phyloP scores from a whole-genome alignment of 352 stramenopile species.

The Globisporangium barbulae region DNA sequence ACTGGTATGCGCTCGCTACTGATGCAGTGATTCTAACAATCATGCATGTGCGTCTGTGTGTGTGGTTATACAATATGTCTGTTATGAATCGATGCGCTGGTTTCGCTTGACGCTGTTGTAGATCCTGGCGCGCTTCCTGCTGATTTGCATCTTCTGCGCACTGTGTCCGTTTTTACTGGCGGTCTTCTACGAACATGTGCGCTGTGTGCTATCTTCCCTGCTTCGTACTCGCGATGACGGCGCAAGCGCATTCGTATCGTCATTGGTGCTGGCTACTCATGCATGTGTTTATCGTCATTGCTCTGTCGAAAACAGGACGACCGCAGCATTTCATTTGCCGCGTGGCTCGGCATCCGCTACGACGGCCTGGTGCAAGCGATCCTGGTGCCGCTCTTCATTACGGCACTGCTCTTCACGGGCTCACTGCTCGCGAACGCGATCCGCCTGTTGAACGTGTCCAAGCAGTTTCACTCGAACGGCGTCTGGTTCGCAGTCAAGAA shows the following conservation, averaged over 20 bases:
- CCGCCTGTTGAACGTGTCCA: slow-evolving; percentile 71
- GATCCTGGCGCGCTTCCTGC: slow-evolving; percentile 84
- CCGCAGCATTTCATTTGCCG: slow-evolving; percentile 71
- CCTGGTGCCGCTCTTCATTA: slow-evolving; percentile 62
- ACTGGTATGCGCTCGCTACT: background rate
- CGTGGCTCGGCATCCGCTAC: slow-evolving; percentile 78
- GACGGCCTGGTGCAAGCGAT: slow-evolving; percentile 56
- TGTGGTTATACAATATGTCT: no score
- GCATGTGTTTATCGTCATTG: background rate
- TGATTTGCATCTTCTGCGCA: slow-evolving; percentile 87
- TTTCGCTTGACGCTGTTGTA: slow-evolving; percentile 14
- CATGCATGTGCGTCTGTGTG: background rate
- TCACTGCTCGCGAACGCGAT: slow-evolving; percentile 72
- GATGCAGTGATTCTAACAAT: background rate
- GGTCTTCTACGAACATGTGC: slow-evolving; percentile 81
- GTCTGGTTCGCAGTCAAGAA: slow-evolving; percentile 82
- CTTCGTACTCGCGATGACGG: background rate
- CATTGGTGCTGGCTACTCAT: background rate
- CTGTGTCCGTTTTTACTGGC: slow-evolving; percentile 78
- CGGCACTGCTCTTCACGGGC: slow-evolving; percentile 73
- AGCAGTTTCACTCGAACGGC: slow-evolving; percentile 69
- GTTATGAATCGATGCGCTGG: background rate
- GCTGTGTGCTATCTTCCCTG: slow-evolving; percentile 12
- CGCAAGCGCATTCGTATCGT: background rate
- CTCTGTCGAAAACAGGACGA: slow-evolving; percentile 44